Evolutionary conservation across 305 asterid species (phyloP), one percentile per base, ranked within the genome.

Genomic region (Fraxinus platypoda): DNA sequence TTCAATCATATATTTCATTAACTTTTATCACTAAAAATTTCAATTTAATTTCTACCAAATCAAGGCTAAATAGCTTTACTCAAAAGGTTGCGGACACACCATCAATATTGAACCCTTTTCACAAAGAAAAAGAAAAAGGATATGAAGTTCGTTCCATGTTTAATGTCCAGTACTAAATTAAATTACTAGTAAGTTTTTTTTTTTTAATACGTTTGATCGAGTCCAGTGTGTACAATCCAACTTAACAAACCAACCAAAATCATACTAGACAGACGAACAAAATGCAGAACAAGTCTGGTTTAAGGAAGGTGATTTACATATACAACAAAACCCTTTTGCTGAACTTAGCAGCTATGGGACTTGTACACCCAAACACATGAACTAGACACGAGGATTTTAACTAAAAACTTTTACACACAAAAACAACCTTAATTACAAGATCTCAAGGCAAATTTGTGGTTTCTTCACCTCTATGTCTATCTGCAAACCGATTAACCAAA

Each of bases 401-500:
- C 59, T 49, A 49, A 15, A 17, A 38, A 38, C 49, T 1, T 38
- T 38, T 38, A 38, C 57, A 46, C 57, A 13, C 57, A 13, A 46
- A 46, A 54, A 1, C 64, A 52, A 35, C 54, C 19, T 21, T 1
- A 0, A 6, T 35, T 35, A 35, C 4, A 64, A 8, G 17, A 64
- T 23, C 30, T 25, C 7, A n/a, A 76, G 38, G 68, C 38, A 46
- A 76, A 33, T 76, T 43, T 11, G 9, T 46, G 41, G 19, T 25
- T 26, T 68, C 74, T 26, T 12, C 37, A 25, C 1, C 19, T 9
- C 19, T 2, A 77, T 86, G 88, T 8, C 85, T 86, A 0, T 77
- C 81, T 0, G 92, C 93, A 81, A 90, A 89, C 8, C 91, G 90
- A 82, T 88, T 89, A 41, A 91, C 89, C 84, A 91, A 82, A 3